Percentiles rank a stretch among this genome's conserved stretches.
phyloP scores from a whole-genome alignment of 495 filamentous ascomycete species.

The Penicillium chermesinum region DNA sequence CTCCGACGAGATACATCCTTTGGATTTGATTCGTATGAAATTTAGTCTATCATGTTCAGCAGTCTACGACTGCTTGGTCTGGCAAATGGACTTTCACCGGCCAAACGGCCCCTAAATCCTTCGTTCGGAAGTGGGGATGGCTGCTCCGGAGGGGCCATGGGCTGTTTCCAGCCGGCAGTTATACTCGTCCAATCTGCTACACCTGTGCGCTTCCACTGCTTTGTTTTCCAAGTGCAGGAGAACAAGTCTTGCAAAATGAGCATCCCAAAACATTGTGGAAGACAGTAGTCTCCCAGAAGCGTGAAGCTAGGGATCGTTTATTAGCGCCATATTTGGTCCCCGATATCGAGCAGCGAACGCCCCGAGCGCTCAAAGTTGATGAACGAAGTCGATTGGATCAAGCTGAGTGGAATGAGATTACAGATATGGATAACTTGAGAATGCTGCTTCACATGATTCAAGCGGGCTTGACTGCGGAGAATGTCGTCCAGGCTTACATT shows the following conservation, averaged over 20 bases:
- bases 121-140: too few relatives aligned
- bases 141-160: too few relatives aligned
- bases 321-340: slow-evolving; percentile 27
- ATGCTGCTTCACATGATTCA: slow-evolving; percentile 28
- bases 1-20: too few relatives aligned
- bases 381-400: slow-evolving; percentile 20
- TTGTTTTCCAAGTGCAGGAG: too few relatives aligned
- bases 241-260: neutral
- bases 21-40: too few relatives aligned
- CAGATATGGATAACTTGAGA: slow-evolving; percentile 36
- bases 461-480: slow-evolving; percentile 39
- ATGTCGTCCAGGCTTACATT: slow-evolving; percentile 43
- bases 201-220: too few relatives aligned
- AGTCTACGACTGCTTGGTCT: too few relatives aligned
- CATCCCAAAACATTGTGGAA: slow-evolving; percentile 22
- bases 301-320: slow-evolving; percentile 20
- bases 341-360: slow-evolving; percentile 22
- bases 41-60: too few relatives aligned
- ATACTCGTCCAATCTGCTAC: too few relatives aligned
- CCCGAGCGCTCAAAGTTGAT: slow-evolving; percentile 20
- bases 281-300: slow-evolving; percentile 30
- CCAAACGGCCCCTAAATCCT: too few relatives aligned
- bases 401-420: slow-evolving; percentile 30
- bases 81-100: too few relatives aligned
- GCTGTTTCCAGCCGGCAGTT: too few relatives aligned